Percentiles rank a stretch among this genome's conserved stretches.
phyloP scores from a whole-genome alignment of 1,284 basidiomycete genomes.

The Moniliophthora roreri region DNA sequence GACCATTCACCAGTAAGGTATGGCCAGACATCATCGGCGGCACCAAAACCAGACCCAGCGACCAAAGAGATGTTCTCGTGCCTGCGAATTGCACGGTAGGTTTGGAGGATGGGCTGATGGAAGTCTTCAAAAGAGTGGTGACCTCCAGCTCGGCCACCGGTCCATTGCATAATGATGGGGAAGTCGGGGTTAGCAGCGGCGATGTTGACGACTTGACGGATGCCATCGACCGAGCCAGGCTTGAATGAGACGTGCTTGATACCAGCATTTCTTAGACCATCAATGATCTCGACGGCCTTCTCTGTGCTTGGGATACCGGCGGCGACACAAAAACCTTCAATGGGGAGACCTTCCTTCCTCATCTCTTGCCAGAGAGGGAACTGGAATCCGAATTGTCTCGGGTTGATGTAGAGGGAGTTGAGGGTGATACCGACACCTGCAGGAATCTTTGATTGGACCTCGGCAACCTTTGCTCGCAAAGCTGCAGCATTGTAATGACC shows the following conservation, averaged over 20 bases:
- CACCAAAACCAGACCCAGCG: constrained; percentile 96
- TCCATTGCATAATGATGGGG: constrained; percentile 99
- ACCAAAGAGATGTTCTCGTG: constrained; percentile 89
- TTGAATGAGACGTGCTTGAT: constrained; percentile 98
- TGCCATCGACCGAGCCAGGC: constrained; percentile 96
- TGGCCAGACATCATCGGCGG: constrained; percentile 94
- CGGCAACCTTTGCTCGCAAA: constrained; percentile 86
- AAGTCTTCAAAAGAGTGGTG: constrained; percentile 99
- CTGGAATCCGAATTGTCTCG: constrained; percentile 96
- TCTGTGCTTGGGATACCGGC: constrained; percentile 93
- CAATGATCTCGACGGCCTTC: constrained; percentile 93
- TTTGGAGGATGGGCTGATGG: constrained; percentile 93
- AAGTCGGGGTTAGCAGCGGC: constrained; percentile 93
- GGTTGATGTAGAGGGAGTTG: constrained; percentile 98
- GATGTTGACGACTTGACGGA: constrained; percentile 96
- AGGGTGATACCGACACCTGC: constrained; percentile 90
- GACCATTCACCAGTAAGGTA: constrained; percentile 98
- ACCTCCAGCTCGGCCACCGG: constrained; percentile 97
- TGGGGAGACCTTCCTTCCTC: constrained; percentile 91
- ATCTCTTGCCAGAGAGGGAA: constrained; percentile 97
- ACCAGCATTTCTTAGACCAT: constrained; percentile 71
- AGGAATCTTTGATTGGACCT: constrained; percentile 84
- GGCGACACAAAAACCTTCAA: constrained; percentile 98
- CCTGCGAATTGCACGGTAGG: constrained; percentile 89
- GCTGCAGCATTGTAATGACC: constrained; percentile 93